A percentile compares a stretch with the other conserved stretches of the same genome.
Conservation (phyloP, 768 basidiomycete species). For the Trametes punicea region DNA sequence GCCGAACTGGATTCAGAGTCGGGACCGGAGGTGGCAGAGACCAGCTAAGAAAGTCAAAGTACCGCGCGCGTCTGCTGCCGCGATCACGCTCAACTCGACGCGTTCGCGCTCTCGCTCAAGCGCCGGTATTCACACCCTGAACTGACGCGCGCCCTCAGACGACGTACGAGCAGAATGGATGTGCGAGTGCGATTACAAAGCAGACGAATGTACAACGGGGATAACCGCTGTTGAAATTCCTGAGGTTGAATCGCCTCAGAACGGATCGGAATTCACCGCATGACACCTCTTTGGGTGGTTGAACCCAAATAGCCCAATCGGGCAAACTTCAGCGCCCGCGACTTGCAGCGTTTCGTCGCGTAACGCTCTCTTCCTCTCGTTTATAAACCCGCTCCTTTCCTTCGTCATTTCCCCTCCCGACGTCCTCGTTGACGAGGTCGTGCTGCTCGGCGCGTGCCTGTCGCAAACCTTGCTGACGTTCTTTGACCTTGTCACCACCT, state of each 20-base stretch:
- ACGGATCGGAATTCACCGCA: not conserved
- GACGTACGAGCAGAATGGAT: not conserved
- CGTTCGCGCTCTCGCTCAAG: not conserved
- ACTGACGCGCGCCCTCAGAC: no score
- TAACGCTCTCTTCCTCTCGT: not conserved
- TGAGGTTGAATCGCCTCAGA: not conserved
- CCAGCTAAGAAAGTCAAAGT: not conserved
- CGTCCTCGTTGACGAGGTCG: not conserved
- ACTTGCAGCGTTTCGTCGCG: not conserved
- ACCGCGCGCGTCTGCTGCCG: slow-evolving; percentile 5
- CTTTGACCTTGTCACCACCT: not conserved
- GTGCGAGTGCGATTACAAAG: slow-evolving; percentile 1
- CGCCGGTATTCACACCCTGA: not conserved
- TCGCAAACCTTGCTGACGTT: not conserved
- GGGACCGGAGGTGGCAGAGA: not conserved
- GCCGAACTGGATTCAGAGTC: not conserved
- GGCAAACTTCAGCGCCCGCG: not conserved
- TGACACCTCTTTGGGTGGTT: not conserved
- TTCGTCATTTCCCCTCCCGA: not conserved
- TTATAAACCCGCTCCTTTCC: not conserved
- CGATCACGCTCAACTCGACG: slow-evolving; percentile 14
- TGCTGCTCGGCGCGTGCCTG: not conserved
- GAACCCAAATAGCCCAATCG: not conserved
- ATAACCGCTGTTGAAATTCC: not conserved
- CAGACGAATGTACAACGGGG: not conserved